Evolutionary conservation across 2,329 filamentous ascomycete species (phyloP).

Genomic region (Penicillium crustosum): DNA sequence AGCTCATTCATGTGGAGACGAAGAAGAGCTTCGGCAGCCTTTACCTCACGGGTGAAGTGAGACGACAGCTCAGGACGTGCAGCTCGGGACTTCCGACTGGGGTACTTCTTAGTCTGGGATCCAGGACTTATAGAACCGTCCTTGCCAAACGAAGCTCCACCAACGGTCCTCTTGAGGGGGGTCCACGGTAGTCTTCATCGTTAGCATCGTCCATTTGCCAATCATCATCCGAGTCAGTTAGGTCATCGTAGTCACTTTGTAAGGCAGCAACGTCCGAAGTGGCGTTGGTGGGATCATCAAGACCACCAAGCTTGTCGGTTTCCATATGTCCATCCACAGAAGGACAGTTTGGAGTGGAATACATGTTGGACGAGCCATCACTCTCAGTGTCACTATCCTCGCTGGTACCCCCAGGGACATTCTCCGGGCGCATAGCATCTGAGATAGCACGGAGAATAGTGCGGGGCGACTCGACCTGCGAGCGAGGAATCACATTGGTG

Average conservation of each 20-base stretch:
- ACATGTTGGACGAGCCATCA: conserved; percentile 15
- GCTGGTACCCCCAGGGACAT: conserved; percentile 3
- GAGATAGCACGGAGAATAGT: conserved; percentile 26
- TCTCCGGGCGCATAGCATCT: conserved; percentile 3
- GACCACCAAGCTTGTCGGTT: background rate
- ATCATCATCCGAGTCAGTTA: conserved; percentile 16
- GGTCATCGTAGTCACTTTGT: conserved; percentile 5
- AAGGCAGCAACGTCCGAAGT: background rate
- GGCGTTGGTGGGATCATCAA: background rate
- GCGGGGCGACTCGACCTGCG: conserved; percentile 22
- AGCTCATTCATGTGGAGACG: conserved; percentile 36
- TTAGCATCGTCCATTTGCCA: conserved; percentile 15
- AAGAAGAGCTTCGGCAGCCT: conserved; percentile 41
- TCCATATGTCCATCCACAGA: conserved; percentile 8
- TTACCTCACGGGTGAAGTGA: conserved; percentile 35
- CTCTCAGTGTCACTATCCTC: conserved; percentile 17
- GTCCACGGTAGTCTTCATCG: conserved; percentile 22
- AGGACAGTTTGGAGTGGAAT: conserved; percentile 15
- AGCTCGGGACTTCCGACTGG: conserved; percentile 3
- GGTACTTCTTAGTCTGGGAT: conserved; percentile 10
- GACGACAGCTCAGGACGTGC: background rate
- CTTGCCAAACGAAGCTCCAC: background rate
- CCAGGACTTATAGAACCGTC: background rate
- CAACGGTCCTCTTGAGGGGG: background rate
- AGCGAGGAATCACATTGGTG: conserved; percentile 9